Percentiles rank a stretch among this genome's conserved stretches.
Conservation (phyloP, 805 yeast genomes). For the Lipomyces sp. region DNA sequence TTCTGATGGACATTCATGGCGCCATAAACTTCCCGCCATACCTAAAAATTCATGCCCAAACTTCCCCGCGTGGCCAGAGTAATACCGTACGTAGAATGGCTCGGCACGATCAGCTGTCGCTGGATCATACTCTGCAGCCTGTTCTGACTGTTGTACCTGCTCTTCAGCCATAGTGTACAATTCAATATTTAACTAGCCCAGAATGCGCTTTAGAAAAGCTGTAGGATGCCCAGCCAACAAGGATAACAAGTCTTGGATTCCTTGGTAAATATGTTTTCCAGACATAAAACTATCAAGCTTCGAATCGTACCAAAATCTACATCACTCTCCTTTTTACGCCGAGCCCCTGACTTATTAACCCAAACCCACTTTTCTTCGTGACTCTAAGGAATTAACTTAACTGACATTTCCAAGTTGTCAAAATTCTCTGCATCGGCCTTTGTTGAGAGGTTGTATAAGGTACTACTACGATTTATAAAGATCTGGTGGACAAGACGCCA, state of each 20-base stretch:
- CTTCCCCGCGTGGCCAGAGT: conserved; percentile 52
- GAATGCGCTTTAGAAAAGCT: not conserved
- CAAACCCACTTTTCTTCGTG: not conserved
- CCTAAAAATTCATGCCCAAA: conserved; percentile 55
- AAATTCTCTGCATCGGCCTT: not conserved
- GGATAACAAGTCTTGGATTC: not conserved
- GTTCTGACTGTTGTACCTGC: conserved; percentile 4
- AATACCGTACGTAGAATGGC: conserved; percentile 51
- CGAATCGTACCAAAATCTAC: not conserved
- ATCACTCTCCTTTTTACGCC: not conserved
- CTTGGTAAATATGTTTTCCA: not conserved
- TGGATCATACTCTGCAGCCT: conserved; percentile 21
- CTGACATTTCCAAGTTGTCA: too few relatives aligned
- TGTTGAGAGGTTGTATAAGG: not conserved
- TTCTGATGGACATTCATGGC: not conserved
- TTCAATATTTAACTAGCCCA: not conserved
- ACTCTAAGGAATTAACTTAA: not conserved
- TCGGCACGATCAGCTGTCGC: conserved; percentile 34
- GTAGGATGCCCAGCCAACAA: not conserved
- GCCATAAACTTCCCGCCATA: conserved; percentile 20
- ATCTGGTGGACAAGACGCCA: not conserved
- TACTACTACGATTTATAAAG: not conserved
- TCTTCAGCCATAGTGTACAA: not conserved
- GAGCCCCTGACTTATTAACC: not conserved
- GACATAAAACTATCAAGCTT: not conserved